These are phyloP conservation scores for Coemansia sp. DNA, from an alignment of 371 early-diverging fungal genomes.

Conservation along the genomic window DNA sequence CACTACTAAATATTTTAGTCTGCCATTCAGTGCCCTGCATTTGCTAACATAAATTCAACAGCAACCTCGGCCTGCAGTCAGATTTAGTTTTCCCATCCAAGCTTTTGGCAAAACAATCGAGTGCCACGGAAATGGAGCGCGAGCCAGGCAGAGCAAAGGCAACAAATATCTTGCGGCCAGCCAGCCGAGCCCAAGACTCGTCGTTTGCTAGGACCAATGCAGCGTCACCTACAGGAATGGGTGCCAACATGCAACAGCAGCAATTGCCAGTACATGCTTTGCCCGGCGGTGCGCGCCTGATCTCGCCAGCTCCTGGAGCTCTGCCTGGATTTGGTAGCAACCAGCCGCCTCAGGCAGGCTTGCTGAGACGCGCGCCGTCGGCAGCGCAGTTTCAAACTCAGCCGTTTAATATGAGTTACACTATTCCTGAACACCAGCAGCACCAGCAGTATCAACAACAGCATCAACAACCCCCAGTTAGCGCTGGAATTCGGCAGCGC, in stretches of 20 bases:
- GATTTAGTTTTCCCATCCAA: neutral
- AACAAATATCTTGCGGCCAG: slow-evolving; percentile 41
- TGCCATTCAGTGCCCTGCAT: neutral
- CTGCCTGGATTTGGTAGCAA: slow-evolving; percentile 8
- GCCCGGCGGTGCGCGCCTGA: slow-evolving; percentile 34
- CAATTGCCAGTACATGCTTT: slow-evolving; percentile 16
- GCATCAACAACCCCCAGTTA: slow-evolving; percentile 6
- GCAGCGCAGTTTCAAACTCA: slow-evolving; percentile 22
- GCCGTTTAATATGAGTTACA: neutral
- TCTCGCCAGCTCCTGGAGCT: slow-evolving; percentile 14
- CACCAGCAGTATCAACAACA: neutral
- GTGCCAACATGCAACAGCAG: slow-evolving; percentile 16
- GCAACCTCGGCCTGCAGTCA: neutral
- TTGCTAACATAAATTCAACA: neutral
- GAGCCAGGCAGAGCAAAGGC: slow-evolving; percentile 49
- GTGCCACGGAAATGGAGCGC: slow-evolving; percentile 31
- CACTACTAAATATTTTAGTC: neutral
- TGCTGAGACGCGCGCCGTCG: slow-evolving; percentile 36
- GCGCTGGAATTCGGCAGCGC: slow-evolving; percentile 25
- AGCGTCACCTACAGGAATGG: slow-evolving; percentile 1
- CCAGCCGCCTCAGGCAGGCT: slow-evolving; percentile 13
- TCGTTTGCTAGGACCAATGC: slow-evolving; percentile 8
- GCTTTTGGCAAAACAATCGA: neutral
- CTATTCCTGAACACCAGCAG: slow-evolving; percentile 9
- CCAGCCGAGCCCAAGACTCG: slow-evolving; percentile 44